Evolutionary conservation across 495 filamentous ascomycete species (phyloP).

Genomic region (Opeltia flavorubescens): DNA sequence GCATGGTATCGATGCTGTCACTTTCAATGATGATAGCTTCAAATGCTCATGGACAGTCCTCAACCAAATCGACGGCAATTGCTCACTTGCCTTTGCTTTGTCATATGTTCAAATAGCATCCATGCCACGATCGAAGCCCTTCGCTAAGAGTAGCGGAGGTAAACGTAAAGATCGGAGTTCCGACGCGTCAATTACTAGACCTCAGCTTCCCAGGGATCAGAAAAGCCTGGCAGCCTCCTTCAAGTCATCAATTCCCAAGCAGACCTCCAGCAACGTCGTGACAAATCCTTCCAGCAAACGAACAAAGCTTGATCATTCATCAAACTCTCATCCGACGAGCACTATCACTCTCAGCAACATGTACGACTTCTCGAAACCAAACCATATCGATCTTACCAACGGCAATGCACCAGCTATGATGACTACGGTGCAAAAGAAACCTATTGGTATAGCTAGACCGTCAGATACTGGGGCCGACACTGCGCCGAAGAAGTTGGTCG

Average conservation of each 20-base stretch:
- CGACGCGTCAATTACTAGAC: no score
- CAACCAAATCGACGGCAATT: no score
- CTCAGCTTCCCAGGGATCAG: no score
- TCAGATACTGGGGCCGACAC: slow-evolving; percentile 16
- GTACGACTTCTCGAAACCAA: slow-evolving; percentile 30
- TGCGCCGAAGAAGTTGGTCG: slow-evolving; percentile 57
- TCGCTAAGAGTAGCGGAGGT: not conserved
- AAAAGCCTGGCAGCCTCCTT: no score
- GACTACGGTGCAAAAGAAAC: slow-evolving; percentile 10
- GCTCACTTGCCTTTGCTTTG: not conserved
- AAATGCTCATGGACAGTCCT: no score
- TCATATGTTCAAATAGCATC: no score
- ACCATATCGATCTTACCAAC: slow-evolving; percentile 14
- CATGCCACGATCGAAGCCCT: not conserved
- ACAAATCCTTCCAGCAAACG: slow-evolving; percentile 29
- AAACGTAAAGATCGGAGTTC: slow-evolving; percentile 4
- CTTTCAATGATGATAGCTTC: no score
- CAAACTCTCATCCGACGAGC: slow-evolving; percentile 1
- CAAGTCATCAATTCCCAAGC: no score
- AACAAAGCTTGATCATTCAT: slow-evolving; percentile 22
- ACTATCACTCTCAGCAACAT: slow-evolving; percentile 23
- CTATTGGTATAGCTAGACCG: slow-evolving; percentile 20
- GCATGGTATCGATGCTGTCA: no score
- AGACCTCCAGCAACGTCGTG: no score
- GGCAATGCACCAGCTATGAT: slow-evolving; percentile 1